Conservation (phyloP, 2,329 filamentous ascomycete species). For the Fusarium avenaceum region DNA sequence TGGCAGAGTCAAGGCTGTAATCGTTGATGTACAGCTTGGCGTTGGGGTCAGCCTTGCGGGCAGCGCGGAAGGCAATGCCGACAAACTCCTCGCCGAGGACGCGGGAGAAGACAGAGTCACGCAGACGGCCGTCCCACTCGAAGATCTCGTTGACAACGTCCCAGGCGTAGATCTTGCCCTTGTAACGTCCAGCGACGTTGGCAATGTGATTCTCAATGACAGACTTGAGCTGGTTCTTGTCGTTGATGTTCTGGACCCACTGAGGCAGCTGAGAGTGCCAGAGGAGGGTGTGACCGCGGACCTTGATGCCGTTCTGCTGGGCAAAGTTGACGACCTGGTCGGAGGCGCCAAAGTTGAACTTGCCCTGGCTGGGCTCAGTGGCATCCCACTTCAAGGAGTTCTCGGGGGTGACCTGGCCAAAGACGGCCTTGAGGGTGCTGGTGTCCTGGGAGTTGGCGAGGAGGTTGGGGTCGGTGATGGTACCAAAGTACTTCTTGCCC, state of each 20-base stretch:
- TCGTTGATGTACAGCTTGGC: slow-evolving; percentile 85
- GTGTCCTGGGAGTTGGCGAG: slow-evolving; percentile 59
- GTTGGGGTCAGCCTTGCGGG: slow-evolving; percentile 73
- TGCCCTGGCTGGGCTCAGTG: slow-evolving; percentile 52
- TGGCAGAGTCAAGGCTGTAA: slow-evolving; percentile 74
- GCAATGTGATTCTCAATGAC: slow-evolving; percentile 73
- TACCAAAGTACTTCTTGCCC: slow-evolving; percentile 76
- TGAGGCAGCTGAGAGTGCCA: slow-evolving; percentile 73
- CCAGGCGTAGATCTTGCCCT: slow-evolving; percentile 67
- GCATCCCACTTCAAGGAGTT: slow-evolving; percentile 80
- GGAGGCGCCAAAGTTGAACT: slow-evolving; percentile 69
- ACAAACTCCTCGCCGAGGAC: slow-evolving; percentile 79
- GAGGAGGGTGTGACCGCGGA: slow-evolving; percentile 75
- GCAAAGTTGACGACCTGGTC: slow-evolving; percentile 74
- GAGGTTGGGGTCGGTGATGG: slow-evolving; percentile 66
- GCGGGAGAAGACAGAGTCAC: slow-evolving; percentile 73
- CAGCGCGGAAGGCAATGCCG: slow-evolving; percentile 76
- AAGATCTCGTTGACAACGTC: slow-evolving; percentile 77
- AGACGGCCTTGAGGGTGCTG: slow-evolving; percentile 69
- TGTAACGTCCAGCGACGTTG: slow-evolving; percentile 69
- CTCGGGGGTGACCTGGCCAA: slow-evolving; percentile 75
- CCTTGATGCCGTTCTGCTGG: slow-evolving; percentile 61
- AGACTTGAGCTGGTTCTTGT: slow-evolving; percentile 64
- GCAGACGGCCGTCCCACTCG: slow-evolving; percentile 71
- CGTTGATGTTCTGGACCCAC: slow-evolving; percentile 71